Evolutionary conservation across 176 grass and related monocot genomes (phyloP).

Genomic region (Zea mays): DNA sequence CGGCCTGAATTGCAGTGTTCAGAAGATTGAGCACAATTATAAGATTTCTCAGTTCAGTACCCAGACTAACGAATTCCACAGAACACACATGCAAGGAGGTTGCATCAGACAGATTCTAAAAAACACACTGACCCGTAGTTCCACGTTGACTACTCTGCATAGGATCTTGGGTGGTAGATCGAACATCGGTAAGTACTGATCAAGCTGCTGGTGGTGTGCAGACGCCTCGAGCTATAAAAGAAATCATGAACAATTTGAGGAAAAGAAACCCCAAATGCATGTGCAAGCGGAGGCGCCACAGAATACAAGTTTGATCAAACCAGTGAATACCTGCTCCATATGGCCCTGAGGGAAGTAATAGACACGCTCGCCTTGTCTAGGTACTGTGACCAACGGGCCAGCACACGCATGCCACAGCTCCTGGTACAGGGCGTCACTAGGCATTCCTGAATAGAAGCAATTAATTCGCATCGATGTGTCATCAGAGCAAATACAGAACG

Average conservation of each 20-base stretch:
- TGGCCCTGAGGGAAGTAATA: slow-evolving; percentile 99
- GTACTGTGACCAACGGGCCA: slow-evolving; percentile 73
- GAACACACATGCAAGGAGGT: slow-evolving; percentile 13
- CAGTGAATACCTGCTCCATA: slow-evolving; percentile 82
- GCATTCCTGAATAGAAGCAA: slow-evolving; percentile 38
- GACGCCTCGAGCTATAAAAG: slow-evolving; percentile 85
- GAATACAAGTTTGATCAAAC: slow-evolving; percentile 12
- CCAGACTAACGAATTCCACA: not conserved
- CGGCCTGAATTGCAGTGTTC: slow-evolving; percentile 55
- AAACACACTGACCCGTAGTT: slow-evolving; percentile 61
- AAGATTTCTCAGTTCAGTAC: slow-evolving; percentile 10
- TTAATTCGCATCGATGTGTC: not conserved
- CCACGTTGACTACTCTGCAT: slow-evolving; percentile 79
- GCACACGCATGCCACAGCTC: slow-evolving; percentile 96
- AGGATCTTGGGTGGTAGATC: slow-evolving; percentile 82
- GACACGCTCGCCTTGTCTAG: slow-evolving; percentile 65
- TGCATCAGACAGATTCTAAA: slow-evolving; percentile 23
- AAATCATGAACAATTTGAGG: slow-evolving; percentile 30
- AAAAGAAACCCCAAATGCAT: slow-evolving; percentile 3
- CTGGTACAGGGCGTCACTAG: slow-evolving; percentile 52
- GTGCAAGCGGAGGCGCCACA: not conserved
- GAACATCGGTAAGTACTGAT: slow-evolving; percentile 79
- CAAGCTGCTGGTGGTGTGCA: slow-evolving; percentile 73
- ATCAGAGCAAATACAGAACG: slow-evolving; percentile 4
- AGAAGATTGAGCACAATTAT: slow-evolving; percentile 3